These are phyloP conservation scores for Rhodotorula paludigena DNA, from an alignment of 768 basidiomycete genomes.

Conservation along the genomic window DNA sequence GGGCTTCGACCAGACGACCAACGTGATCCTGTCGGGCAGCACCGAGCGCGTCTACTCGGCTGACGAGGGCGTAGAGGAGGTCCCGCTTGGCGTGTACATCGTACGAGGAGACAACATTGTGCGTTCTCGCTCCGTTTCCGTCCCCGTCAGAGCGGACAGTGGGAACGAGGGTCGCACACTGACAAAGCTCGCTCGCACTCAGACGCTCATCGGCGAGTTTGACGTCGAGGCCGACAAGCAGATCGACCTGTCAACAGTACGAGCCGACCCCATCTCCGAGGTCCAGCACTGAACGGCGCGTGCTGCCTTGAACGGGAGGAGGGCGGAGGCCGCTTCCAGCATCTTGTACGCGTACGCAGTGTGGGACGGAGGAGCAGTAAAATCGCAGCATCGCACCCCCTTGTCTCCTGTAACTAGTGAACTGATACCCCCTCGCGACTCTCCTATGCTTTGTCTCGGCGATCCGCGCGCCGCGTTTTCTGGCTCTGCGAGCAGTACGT, in stretches of 20 bases:
- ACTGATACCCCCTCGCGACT: no score
- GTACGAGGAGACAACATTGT: slow-evolving; percentile 99
- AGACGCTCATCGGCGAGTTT: slow-evolving; percentile 51
- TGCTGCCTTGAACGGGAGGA: no score
- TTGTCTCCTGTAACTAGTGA: no score
- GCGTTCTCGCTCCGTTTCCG: slow-evolving; percentile 48
- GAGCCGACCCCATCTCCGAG: slow-evolving; percentile 70
- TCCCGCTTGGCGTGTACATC: slow-evolving; percentile 88
- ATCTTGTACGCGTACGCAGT: no score
- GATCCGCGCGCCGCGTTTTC: no score
- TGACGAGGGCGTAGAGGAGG: slow-evolving; percentile 90
- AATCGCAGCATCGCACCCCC: no score
- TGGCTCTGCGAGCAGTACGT: no score
- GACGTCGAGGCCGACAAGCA: slow-evolving; percentile 71
- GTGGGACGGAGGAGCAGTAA: no score
- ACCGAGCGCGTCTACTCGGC: slow-evolving; percentile 86
- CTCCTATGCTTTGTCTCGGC: no score
- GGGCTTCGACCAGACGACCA: slow-evolving; percentile 91
- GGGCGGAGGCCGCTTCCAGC: no score
- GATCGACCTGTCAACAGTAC: slow-evolving; percentile 71
- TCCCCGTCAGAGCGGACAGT: no score
- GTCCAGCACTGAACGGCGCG: slow-evolving; percentile 37
- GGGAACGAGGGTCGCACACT: no score
- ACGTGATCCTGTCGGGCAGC: slow-evolving; percentile 88
- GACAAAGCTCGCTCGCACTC: not conserved